Percentiles rank a stretch among this genome's conserved stretches.
phyloP scores from a whole-genome alignment of 2,329 filamentous ascomycete genomes.

The Fonsecaea erecta region DNA sequence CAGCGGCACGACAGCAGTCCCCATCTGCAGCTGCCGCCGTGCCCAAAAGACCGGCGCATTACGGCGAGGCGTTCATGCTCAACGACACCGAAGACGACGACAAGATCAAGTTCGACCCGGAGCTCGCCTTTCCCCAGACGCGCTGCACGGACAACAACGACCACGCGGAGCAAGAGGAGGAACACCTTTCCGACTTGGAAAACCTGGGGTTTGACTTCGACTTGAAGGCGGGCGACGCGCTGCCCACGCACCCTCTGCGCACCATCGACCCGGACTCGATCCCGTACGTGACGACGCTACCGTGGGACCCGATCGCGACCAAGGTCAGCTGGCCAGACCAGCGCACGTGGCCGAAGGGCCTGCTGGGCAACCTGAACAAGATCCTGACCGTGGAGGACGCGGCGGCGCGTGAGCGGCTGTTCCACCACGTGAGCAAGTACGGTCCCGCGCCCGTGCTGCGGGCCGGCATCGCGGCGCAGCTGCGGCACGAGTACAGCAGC shows the following conservation, averaged over 20 bases:
- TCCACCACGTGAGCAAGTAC: slow-evolving; percentile 30
- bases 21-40: neutral
- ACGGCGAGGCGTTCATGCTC: slow-evolving; percentile 26
- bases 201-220: too few species aligned
- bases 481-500: slow-evolving; percentile 17
- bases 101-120: slow-evolving; percentile 9
- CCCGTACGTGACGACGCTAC: slow-evolving; percentile 27
- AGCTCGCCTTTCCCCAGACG: neutral
- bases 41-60: slow-evolving; percentile 21
- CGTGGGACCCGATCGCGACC: slow-evolving; percentile 30
- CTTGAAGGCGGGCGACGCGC: neutral
- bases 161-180: neutral
- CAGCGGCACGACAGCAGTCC: neutral
- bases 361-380: slow-evolving; percentile 25
- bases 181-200: too few species aligned
- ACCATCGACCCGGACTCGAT: slow-evolving; percentile 27
- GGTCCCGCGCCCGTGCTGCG: slow-evolving; percentile 31
- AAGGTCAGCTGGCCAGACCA: slow-evolving; percentile 20
- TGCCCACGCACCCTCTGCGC: slow-evolving; percentile 19
- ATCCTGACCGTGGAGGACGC: slow-evolving; percentile 28
- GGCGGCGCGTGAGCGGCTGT: slow-evolving; percentile 28
- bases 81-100: slow-evolving; percentile 28
- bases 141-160: neutral
- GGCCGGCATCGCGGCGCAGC: slow-evolving; percentile 22
- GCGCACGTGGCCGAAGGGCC: slow-evolving; percentile 16